Evolutionary conservation across 257 asterid genomes (phyloP), one percentile per base, ranked within the genome.

Genomic region (Verbascum thapsus): DNA sequence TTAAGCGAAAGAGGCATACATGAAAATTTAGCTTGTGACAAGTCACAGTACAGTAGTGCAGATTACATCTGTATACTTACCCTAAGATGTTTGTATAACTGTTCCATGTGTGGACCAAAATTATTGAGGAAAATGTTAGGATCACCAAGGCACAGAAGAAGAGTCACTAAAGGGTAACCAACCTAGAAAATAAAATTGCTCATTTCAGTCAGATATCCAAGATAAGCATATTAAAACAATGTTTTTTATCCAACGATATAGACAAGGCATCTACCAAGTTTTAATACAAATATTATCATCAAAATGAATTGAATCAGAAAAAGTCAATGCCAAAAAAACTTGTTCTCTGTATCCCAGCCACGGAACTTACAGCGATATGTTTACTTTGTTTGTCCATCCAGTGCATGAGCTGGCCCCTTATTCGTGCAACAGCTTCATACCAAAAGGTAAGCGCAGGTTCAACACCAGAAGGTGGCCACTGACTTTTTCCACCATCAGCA

Each of bases 361-460:
- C 63, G 72, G 71, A 69, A 75, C 99, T 83, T 72, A 90, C 99
- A 74, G 95, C 77, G 63, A 90, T 87, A 69, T 94, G 97, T 83
- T 94, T 94, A 86, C 96, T 94, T 81, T 90, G 97, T 69, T 87
- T 94, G 74, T 94, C 99, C 91, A 90, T 90, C 99, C 99, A 94
- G 66, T 85, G 81, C 87, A 83, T 80, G 63, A 94, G 94, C 70
- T 94, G 96, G 62, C 68, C 76, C 80, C 95, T 82, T 76, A 94
- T 90, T 66, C 91, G 90, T 41, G 94, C 95, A 75, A 94, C 96
- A 71, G 99, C 99, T 76, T 94, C 99, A 71, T 94, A 90, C 99
- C 97, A 94, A 43, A 94, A 81, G 67, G 89, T 78, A 64, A 94
- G 94, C 57, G 99, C 97, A 75, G 96, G 95, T 62, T 90, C 99